Base-by-base conservation (phyloP, 805 yeast species). In the Blastobotrys parvus region DNA sequence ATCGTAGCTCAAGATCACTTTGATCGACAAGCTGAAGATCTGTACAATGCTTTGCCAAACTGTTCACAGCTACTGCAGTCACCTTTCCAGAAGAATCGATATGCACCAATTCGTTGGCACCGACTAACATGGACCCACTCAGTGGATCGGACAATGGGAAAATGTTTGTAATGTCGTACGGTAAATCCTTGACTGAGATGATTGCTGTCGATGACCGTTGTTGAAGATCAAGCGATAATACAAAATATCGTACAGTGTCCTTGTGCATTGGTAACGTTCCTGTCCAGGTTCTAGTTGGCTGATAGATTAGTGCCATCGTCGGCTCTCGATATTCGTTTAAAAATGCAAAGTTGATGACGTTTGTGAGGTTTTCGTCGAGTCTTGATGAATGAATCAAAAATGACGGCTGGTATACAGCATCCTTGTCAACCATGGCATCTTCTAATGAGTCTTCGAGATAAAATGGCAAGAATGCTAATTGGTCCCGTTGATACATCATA, bases 321-420 rank as follows among this genome's bases (percentile, higher is more conserved):
- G 97, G 94, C 45, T 82, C 92, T 50, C 82, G 67, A 56, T 86
- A 90, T 44, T 80, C 80, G 55, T 78, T 62, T 32, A 90, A 61
- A 57, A 84, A 89, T 39, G 76, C 77, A 51, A 81, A 70, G 56
- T 85, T 94, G 2, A 82, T 67, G 13, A 92, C 75, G 48, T 79
- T 77, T 17, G 68, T 62, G 36, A 88, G 69, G 3, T 74, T 68
- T 0, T 75, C 53, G 50, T 80, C 78, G 31, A 90, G 63, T 20
- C 72, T 65, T 1, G 72, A 63, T 0, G 82, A 78, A 39, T 74
- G 72, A 20, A 84, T 57, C 7, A 85, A 63, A 44, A 75, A 75
- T 44, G 94, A 83, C 5, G 77, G 61, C 30, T 67, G 68, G 45
- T 63, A 77, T 22, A 77, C 53, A 16, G 35, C 13, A 25, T 19